Evolutionary conservation across 2,329 filamentous ascomycete genomes (phyloP).

Genomic region (Fusarium kyushuense): DNA sequence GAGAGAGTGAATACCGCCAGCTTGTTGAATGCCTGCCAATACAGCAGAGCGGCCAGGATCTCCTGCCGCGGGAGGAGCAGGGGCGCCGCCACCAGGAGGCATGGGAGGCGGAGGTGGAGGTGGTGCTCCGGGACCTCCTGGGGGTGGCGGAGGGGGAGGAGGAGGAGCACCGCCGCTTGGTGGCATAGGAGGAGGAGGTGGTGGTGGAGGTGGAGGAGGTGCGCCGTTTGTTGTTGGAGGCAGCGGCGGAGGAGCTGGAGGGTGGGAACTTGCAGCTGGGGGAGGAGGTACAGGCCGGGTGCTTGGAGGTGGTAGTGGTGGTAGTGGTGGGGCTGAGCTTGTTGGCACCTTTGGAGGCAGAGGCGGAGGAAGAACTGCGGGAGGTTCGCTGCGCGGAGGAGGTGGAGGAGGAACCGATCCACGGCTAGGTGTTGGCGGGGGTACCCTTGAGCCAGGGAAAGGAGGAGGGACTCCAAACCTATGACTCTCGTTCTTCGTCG

Average conservation of each 20-base stretch:
- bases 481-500: constrained; percentile 60
- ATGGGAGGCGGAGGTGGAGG: constrained; percentile 51
- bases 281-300: constrained; percentile 66
- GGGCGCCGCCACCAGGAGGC: constrained; percentile 38
- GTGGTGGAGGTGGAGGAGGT: constrained; percentile 58
- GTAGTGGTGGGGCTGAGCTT: constrained; percentile 61
- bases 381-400: constrained; percentile 59
- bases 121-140: constrained; percentile 51
- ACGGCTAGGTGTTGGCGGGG: constrained; percentile 81
- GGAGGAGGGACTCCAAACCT: constrained; percentile 84
- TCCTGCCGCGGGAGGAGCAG: constrained; percentile 57
- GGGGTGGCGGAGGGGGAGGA: constrained; percentile 63
- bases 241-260: constrained; percentile 56
- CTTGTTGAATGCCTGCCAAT: constrained; percentile 78
- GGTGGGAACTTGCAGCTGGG: constrained; percentile 54
- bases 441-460: constrained; percentile 76
- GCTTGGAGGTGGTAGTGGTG: constrained; percentile 65
- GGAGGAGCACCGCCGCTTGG: constrained; percentile 39
- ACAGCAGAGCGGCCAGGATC: constrained; percentile 68
- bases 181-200: constrained; percentile 56
- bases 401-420: constrained; percentile 79
- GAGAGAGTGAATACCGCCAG: constrained; percentile 74
- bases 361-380: constrained; percentile 56
- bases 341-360: constrained; percentile 63
- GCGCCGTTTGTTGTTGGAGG: constrained; percentile 54